Evolutionary conservation across 2,329 filamentous ascomycete genomes (phyloP).

Genomic region (Bipolaris bicolor): DNA sequence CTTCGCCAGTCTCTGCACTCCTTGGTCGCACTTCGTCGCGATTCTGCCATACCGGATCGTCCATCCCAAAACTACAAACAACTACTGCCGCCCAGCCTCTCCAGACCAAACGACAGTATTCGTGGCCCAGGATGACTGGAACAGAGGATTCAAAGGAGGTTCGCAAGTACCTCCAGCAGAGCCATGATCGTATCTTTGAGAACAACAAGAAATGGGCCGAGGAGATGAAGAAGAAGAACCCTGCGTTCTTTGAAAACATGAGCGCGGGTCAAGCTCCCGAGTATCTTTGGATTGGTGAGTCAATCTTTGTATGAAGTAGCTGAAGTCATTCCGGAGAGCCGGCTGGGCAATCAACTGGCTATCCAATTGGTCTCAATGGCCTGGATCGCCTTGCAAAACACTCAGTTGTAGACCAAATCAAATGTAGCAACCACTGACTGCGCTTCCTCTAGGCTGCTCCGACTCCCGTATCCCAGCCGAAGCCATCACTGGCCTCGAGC

Average conservation of each 20-base stretch:
- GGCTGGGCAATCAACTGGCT: not conserved
- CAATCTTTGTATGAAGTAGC: not conserved
- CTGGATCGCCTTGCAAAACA: not conserved
- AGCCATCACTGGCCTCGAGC: conserved; percentile 49
- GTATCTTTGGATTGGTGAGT: conserved; percentile 62
- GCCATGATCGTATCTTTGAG: conserved; percentile 71
- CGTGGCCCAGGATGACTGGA: conserved; percentile 29
- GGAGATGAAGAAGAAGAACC: conserved; percentile 63
- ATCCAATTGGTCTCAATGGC: not conserved
- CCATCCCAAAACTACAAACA: conserved; percentile 3
- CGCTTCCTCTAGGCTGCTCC: conserved; percentile 40
- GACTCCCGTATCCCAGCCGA: conserved; percentile 51
- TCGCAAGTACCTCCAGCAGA: conserved; percentile 63
- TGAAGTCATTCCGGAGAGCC: not conserved
- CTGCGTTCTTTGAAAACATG: conserved; percentile 69
- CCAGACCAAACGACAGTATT: conserved; percentile 13
- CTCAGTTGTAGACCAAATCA: not conserved
- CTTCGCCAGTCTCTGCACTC: conserved; percentile 1
- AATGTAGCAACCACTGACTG: conserved; percentile 9
- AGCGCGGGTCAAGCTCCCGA: conserved; percentile 70
- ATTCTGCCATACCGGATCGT: conserved; percentile 7
- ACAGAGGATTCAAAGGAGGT: conserved; percentile 34
- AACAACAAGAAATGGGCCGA: conserved; percentile 71
- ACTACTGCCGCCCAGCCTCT: not conserved
- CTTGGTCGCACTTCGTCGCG: conserved; percentile 5